Evolutionary conservation across 2,329 filamentous ascomycete genomes (phyloP).

Genomic region (Clarireedia paspali): DNA sequence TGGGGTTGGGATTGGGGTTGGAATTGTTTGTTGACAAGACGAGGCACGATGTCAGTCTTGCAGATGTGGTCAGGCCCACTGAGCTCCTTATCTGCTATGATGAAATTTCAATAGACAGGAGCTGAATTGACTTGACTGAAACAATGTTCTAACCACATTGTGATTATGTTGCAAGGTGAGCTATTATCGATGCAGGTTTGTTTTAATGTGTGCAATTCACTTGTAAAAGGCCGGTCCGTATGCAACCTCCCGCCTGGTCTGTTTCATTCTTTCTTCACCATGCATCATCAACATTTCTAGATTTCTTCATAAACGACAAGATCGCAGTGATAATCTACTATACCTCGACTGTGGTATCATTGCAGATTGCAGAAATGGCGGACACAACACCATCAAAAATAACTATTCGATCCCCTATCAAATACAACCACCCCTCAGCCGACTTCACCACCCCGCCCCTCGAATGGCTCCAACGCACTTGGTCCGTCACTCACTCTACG

Average conservation of each 20-base stretch:
- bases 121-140: too few relatives aligned
- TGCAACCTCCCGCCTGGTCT: too few relatives aligned
- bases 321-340: background rate
- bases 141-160: too few relatives aligned
- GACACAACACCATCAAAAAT: background rate
- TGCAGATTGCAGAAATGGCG: background rate
- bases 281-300: too few relatives aligned
- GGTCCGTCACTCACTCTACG: constrained; percentile 69
- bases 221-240: too few relatives aligned
- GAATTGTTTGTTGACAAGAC: background rate
- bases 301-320: background rate
- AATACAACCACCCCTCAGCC: constrained; percentile 11
- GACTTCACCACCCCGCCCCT: constrained; percentile 25
- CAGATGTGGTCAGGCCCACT: background rate
- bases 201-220: too few relatives aligned
- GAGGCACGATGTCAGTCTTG: constrained; percentile 8
- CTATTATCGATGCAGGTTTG: too few relatives aligned
- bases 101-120: too few relatives aligned
- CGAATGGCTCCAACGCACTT: constrained; percentile 57
- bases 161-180: too few relatives aligned
- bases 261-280: too few relatives aligned
- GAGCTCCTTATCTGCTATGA: background rate
- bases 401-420: constrained; percentile 11
- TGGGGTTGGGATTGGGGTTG: background rate
- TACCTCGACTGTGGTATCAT: background rate